Percentiles rank a stretch among this genome's conserved stretches.
These are phyloP conservation scores for sweet orange (Citrus sinensis) DNA, from an alignment of 345 rosid species.

Conservation along the genomic window DNA sequence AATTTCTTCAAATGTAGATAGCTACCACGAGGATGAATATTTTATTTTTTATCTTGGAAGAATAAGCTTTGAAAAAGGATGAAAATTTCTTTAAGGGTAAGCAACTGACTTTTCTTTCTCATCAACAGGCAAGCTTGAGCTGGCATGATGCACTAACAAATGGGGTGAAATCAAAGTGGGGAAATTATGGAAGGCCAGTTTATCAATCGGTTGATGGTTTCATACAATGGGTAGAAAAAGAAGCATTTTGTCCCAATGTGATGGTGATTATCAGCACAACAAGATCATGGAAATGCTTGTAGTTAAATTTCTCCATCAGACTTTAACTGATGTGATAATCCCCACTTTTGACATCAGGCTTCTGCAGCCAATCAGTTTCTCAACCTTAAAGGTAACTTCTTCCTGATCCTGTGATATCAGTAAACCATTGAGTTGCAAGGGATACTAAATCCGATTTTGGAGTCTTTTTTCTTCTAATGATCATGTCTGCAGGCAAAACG, in stretches of 20 bases:
- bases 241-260: not conserved
- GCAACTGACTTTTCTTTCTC: not conserved
- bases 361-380: slow-evolving; percentile 10
- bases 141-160: not conserved
- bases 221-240: not conserved
- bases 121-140: not conserved
- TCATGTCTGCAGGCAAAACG: not conserved
- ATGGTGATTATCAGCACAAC: slow-evolving; percentile 6
- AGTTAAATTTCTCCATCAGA: not conserved
- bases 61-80: not conserved
- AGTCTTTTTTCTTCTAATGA: not conserved
- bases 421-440: not conserved
- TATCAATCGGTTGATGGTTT: not conserved
- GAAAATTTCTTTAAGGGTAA: not conserved
- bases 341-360: slow-evolving; percentile 13
- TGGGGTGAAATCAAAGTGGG: not conserved
- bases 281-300: not conserved
- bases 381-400: slow-evolving; percentile 11
- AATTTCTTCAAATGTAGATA: not conserved
- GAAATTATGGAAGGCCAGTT: not conserved
- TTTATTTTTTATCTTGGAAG: not conserved
- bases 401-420: not conserved
- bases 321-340: slow-evolving; percentile 13
- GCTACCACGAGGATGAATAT: too few species aligned
- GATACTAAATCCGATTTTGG: not conserved